A percentile compares a stretch with the other conserved stretches of the same genome.
Conservation (phyloP, 257 asterid species). For the Solanum sejunctum region DNA sequence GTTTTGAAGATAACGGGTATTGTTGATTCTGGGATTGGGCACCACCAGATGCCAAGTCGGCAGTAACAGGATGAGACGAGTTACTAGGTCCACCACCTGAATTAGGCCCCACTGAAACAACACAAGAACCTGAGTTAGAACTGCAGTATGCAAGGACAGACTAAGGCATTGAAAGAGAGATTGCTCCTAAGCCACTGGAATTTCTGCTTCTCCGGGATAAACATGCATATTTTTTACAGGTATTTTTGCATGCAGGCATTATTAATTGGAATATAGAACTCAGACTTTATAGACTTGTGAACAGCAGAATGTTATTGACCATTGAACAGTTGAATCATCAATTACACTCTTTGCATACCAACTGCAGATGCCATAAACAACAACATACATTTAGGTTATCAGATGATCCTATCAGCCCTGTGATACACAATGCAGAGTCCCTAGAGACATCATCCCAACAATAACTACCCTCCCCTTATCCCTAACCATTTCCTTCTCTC, state of each 20-base stretch:
- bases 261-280: not conserved
- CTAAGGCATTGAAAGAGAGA: not conserved
- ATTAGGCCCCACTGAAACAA: constrained; percentile 7
- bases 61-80: constrained; percentile 5
- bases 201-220: not conserved
- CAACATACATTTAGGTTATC: not conserved
- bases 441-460: not conserved
- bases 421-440: not conserved
- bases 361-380: not conserved
- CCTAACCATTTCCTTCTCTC: not conserved
- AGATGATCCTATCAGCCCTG: not conserved
- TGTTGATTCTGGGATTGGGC: constrained; percentile 13
- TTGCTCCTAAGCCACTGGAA: not conserved
- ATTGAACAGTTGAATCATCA: not conserved
- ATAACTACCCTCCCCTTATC: not conserved
- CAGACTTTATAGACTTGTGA: not conserved
- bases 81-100: constrained; percentile 10
- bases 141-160: not conserved
- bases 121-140: not conserved
- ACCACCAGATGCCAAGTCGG: constrained; percentile 12
- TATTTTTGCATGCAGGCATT: not conserved
- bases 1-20: constrained; percentile 13
- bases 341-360: not conserved
- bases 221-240: not conserved
- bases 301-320: not conserved